phyloP scores from a whole-genome alignment of 2,329 filamentous ascomycete species.

The Anthostomella pinea region DNA sequence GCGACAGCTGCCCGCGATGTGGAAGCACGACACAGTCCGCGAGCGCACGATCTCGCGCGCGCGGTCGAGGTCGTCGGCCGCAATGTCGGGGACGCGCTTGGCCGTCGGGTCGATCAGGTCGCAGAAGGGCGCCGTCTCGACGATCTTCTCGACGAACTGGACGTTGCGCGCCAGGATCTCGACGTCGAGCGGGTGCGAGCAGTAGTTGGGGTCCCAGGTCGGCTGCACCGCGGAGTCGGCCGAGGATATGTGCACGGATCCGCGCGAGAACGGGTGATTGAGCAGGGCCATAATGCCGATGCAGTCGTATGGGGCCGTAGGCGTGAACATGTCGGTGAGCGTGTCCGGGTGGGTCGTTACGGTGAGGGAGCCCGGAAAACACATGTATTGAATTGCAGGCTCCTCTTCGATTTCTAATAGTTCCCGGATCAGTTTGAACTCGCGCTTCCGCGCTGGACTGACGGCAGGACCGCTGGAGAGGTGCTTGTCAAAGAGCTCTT shows the following conservation, averaged over 20 bases:
- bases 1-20: conserved; percentile 48
- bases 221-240: conserved; percentile 40
- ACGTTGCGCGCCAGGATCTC: conserved; percentile 46
- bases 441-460: conserved; percentile 12
- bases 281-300: conserved; percentile 56
- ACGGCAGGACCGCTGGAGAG: conserved; percentile 13
- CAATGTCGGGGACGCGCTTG: conserved; percentile 34
- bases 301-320: conserved; percentile 44
- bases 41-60: conserved; percentile 36
- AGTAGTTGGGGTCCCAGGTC: conserved; percentile 54
- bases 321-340: conserved; percentile 24
- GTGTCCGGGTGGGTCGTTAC: conserved; percentile 27
- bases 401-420: conserved; percentile 30
- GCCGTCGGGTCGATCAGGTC: conserved; percentile 40
- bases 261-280: conserved; percentile 60
- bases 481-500: conserved; percentile 25
- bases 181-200: conserved; percentile 54
- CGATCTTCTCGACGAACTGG: conserved; percentile 37
- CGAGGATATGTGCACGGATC: conserved; percentile 54
- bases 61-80: conserved; percentile 30
- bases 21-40: conserved; percentile 39
- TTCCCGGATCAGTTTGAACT: conserved; percentile 25
- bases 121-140: conserved; percentile 38
- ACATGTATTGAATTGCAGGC: conserved; percentile 34
- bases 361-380: conserved; percentile 32